Conservation (phyloP, 371 early-diverging fungal species). For the Lichtheimia corymbifera region DNA sequence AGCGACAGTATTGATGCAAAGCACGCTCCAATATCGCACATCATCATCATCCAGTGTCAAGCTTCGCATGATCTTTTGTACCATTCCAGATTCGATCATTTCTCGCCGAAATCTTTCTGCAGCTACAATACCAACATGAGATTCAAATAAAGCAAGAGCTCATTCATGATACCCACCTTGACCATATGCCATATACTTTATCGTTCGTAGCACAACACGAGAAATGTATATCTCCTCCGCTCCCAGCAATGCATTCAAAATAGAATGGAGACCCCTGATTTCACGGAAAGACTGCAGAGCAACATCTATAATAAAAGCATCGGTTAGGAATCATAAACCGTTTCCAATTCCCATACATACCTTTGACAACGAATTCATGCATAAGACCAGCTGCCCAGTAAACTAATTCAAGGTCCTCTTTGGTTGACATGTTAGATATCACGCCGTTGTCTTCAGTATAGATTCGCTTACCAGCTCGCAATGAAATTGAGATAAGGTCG, state of each 20-base stretch:
- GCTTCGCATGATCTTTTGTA: slow-evolving; percentile 62
- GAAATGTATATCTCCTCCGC: slow-evolving; percentile 73
- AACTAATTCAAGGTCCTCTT: slow-evolving; percentile 79
- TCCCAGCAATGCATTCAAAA: slow-evolving; percentile 55
- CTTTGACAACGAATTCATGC: slow-evolving; percentile 80
- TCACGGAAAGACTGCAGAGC: slow-evolving; percentile 60
- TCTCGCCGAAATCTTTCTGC: slow-evolving; percentile 45
- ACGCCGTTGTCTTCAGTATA: background rate
- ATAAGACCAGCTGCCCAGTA: slow-evolving; percentile 81
- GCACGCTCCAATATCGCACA: slow-evolving; percentile 73
- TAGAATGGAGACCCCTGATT: slow-evolving; percentile 63
- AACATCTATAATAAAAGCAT: slow-evolving; percentile 31
- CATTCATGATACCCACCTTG: slow-evolving; percentile 43
- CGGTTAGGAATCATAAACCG: no score
- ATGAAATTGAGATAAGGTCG: slow-evolving; percentile 65
- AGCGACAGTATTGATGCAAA: slow-evolving; percentile 56
- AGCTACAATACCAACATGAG: background rate
- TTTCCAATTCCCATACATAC: slow-evolving; percentile 18
- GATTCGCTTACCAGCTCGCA: slow-evolving; percentile 59
- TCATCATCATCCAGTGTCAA: slow-evolving; percentile 75
- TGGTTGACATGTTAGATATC: background rate
- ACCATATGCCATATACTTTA: slow-evolving; percentile 70
- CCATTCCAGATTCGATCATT: slow-evolving; percentile 60
- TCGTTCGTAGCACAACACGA: slow-evolving; percentile 65
- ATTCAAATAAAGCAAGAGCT: background rate